These are phyloP conservation scores for Bauhinia variegata DNA, from an alignment of 306 rosid genomes.

Conservation along the genomic window DNA sequence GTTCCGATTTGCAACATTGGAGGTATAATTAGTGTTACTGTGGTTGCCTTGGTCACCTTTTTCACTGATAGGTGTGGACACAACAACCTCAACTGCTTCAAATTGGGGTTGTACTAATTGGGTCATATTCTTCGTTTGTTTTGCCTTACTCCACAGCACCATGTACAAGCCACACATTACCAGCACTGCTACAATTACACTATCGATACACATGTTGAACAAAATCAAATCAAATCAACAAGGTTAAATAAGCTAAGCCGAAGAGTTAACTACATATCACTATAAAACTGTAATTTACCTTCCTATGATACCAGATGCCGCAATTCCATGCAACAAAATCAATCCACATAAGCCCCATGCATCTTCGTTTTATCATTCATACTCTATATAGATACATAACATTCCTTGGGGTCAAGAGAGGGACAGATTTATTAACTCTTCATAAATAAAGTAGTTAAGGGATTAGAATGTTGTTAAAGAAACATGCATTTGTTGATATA, in stretches of 20 bases:
- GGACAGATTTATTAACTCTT: too few relatives aligned
- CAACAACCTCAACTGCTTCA: slow-evolving; percentile 28
- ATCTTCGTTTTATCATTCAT: too few relatives aligned
- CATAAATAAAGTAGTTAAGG: too few relatives aligned
- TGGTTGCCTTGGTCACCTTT: too few relatives aligned
- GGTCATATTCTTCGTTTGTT: slow-evolving; percentile 28
- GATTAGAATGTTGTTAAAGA: too few relatives aligned
- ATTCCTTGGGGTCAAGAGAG: too few relatives aligned
- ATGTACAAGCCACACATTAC: slow-evolving; percentile 43
- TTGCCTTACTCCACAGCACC: slow-evolving; percentile 50
- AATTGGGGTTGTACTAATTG: too few relatives aligned
- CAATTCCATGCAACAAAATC: slow-evolving; percentile 37
- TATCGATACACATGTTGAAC: neutral
- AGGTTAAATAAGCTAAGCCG: neutral
- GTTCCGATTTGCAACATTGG: too few relatives aligned
- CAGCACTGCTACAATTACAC: slow-evolving; percentile 47
- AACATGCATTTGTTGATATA: too few relatives aligned
- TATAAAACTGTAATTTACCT: slow-evolving; percentile 11
- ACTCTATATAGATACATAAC: too few relatives aligned
- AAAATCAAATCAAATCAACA: neutral
- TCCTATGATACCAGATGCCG: slow-evolving; percentile 36
- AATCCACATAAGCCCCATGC: neutral
- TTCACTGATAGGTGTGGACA: neutral
- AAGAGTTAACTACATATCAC: too few relatives aligned
- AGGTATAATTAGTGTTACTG: too few relatives aligned